Conservation (phyloP, 495 filamentous ascomycete species). For the Aspergillus nidulans region DNA sequence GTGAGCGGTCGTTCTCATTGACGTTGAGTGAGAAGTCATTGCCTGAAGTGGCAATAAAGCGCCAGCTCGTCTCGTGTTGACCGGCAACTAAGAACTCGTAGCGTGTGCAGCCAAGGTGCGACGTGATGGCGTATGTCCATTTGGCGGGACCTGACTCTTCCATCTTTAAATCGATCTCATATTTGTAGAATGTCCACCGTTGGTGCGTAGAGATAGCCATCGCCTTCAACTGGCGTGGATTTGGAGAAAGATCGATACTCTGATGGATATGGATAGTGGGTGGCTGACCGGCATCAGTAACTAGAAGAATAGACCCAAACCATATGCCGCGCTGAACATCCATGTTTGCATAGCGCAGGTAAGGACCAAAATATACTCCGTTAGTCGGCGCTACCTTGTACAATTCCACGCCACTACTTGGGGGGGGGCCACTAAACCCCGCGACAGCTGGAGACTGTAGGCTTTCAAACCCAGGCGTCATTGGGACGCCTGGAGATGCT, state of each 20-base stretch:
- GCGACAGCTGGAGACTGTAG: constrained; percentile 68
- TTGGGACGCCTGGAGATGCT: constrained; percentile 69
- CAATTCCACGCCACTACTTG: constrained; percentile 79
- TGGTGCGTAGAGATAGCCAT: constrained; percentile 84
- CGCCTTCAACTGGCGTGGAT: constrained; percentile 83
- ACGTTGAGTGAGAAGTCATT: constrained; percentile 92
- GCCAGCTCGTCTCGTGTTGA: constrained; percentile 84
- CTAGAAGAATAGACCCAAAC: constrained; percentile 77
- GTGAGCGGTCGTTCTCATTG: constrained; percentile 74
- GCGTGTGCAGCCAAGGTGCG: constrained; percentile 89
- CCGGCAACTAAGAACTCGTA: constrained; percentile 98
- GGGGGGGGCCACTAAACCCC: constrained; percentile 80
- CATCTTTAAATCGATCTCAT: constrained; percentile 91
- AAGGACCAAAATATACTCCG: constrained; percentile 97
- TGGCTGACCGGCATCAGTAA: constrained; percentile 88
- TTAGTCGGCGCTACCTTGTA: constrained; percentile 93
- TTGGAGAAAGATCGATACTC: constrained; percentile 84
- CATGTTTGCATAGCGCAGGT: constrained; percentile 95
- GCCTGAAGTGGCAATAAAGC: constrained; percentile 92
- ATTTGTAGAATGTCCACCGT: constrained; percentile 92
- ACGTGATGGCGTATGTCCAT: constrained; percentile 98
- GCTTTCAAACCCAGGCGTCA: constrained; percentile 69
- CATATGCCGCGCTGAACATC: constrained; percentile 86
- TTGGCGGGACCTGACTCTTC: constrained; percentile 73
- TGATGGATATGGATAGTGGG: constrained; percentile 96